Percentiles rank a stretch among this genome's conserved stretches.
Evolutionary conservation across 2,329 filamentous ascomycete species (phyloP).

Genomic region (Ophiocordyceps camponoti-leonardi): DNA sequence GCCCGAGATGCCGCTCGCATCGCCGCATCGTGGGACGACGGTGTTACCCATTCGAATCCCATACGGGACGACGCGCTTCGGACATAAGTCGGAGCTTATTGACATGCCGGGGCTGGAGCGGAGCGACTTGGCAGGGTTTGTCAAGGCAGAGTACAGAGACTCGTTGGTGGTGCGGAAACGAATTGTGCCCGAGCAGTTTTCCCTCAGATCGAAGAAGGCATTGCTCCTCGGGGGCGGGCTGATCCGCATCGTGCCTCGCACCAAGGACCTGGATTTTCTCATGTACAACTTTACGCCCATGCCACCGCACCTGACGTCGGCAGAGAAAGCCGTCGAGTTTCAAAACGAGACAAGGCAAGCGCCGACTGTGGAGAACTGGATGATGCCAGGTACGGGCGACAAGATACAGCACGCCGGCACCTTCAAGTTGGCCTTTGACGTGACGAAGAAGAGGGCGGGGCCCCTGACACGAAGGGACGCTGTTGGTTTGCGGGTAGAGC

Average conservation of each 20-base stretch:
- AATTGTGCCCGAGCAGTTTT: conserved; percentile 53
- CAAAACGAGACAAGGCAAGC: conserved; percentile 44
- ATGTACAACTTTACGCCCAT: conserved; percentile 80
- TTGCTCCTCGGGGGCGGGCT: conserved; percentile 66
- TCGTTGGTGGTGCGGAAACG: conserved; percentile 66
- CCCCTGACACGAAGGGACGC: conserved; percentile 49
- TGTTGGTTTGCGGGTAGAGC: conserved; percentile 44
- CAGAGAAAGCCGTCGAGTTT: conserved; percentile 60
- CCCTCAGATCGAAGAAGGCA: conserved; percentile 60
- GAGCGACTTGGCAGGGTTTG: conserved; percentile 52
- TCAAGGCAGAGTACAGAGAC: conserved; percentile 46
- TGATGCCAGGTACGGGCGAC: conserved; percentile 35
- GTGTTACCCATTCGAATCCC: conserved; percentile 87
- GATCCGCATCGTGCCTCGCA: conserved; percentile 65
- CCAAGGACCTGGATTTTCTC: conserved; percentile 46
- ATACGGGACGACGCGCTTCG: conserved; percentile 71
- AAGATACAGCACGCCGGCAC: conserved; percentile 54
- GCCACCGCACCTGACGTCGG: conserved; percentile 57
- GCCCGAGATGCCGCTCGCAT: conserved; percentile 74
- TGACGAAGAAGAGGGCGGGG: conserved; percentile 63
- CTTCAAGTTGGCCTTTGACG: conserved; percentile 63
- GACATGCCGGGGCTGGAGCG: conserved; percentile 78
- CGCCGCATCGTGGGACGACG: conserved; percentile 77
- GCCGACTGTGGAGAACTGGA: conserved; percentile 45
- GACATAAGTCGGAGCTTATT: conserved; percentile 79